These are phyloP conservation scores for Breynia disticha DNA, from an alignment of 441 rosid genomes.

Conservation along the genomic window DNA sequence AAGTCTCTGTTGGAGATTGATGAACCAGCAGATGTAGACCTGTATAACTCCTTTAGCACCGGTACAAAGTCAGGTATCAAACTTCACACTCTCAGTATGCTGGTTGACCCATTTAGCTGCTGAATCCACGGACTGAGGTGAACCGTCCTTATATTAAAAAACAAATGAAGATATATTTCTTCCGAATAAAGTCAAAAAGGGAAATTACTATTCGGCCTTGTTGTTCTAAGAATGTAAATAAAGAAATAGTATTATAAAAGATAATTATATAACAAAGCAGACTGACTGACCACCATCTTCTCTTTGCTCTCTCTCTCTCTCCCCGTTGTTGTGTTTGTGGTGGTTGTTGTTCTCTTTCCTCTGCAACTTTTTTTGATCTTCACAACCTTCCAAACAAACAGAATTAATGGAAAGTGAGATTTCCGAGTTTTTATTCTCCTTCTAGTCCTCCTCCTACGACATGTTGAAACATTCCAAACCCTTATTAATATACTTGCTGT, in stretches of 20 bases:
- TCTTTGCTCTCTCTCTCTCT: constrained; percentile 16
- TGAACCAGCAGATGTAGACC: too few relatives aligned
- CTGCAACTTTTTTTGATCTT: constrained; percentile 50
- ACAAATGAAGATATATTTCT: constrained; percentile 26
- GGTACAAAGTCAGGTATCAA: too few relatives aligned
- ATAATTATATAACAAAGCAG: constrained; percentile 1
- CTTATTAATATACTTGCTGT: neutral
- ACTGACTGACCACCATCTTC: constrained; percentile 23
- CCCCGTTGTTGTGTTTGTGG: neutral
- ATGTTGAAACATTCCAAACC: constrained; percentile 4
- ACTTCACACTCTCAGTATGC: too few relatives aligned
- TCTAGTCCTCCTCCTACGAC: constrained; percentile 21
- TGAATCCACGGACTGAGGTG: too few relatives aligned
- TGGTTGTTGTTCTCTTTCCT: constrained; percentile 9
- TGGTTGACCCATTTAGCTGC: too few relatives aligned
- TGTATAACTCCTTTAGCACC: too few relatives aligned
- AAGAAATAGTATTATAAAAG: neutral
- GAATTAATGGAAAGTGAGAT: constrained; percentile 86
- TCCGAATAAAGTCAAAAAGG: constrained; percentile 39
- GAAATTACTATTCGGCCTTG: constrained; percentile 33
- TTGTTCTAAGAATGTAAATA: constrained; percentile 3
- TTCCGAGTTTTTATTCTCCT: constrained; percentile 36
- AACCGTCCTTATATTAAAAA: too few relatives aligned
- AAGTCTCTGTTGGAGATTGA: too few relatives aligned
- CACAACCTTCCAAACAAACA: constrained; percentile 81